Base-by-base conservation (phyloP, 352 stramenopile species). In the Phytophthora constricta region DNA sequence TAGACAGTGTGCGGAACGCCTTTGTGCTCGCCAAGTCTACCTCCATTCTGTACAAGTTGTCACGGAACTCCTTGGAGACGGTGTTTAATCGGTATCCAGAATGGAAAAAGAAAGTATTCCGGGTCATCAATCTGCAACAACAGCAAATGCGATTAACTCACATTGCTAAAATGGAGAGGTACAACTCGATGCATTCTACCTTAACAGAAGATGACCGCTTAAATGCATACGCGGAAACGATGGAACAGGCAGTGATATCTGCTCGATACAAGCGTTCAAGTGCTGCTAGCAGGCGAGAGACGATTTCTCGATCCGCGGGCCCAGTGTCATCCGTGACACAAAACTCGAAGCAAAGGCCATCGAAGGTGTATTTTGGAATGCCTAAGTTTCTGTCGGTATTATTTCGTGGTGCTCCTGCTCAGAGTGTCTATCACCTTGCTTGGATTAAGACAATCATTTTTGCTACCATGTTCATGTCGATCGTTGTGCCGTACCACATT, bases 21-120 rank as follows among this genome's bases (percentile, higher is more conserved):
- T 87, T 77, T 31, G 76, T 93, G 2, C 56, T 80, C 26, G 79
- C 81, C 5, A 78, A 70, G n/a, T 85, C 82, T 2, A 90, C 84
- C 0, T 92, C 81, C 10, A 89, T 91, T 53, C 66, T 93, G 14
- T 92, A 91, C 68, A 74, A 65, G n/a, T 56, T 93, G 0, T 93
- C 86, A 14, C 69, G 83, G 4, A 54, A 87, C 22, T 91, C 84
- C 1, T 62, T 93, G 2, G 81, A 93, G 43, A 68, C 84, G 7
- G 82, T 92, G 0, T 93, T 93, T 58, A 76, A 88, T 39, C 71
- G 78, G 4, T 91, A 92, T 34, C 86, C 82, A 1, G 68, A 82
- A 5, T 92, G 85, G 85, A 93, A 93, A 41, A 56, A 75, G 13
- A 91, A 86, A 60, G 85, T 92, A 2, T 54, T 91, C 25, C 82